phyloP scores from a whole-genome alignment of 2,329 filamentous ascomycete genomes.

The Sordariomycetes sp. region DNA sequence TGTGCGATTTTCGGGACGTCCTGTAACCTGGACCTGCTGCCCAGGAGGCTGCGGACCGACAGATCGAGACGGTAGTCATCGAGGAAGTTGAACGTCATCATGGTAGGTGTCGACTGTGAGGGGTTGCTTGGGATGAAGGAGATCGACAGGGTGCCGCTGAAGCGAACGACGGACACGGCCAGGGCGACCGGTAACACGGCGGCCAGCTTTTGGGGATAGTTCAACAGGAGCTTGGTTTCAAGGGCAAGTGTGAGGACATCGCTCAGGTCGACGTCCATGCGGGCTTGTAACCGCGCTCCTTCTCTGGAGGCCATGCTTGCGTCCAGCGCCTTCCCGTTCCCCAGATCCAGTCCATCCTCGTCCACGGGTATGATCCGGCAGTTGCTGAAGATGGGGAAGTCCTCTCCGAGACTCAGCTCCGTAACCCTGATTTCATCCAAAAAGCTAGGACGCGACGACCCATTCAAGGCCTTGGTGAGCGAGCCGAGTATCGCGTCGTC shows the following conservation, averaged over 20 bases:
- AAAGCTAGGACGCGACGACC: slow-evolving; percentile 76
- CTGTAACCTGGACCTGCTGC: slow-evolving; percentile 65
- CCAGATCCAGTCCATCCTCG: slow-evolving; percentile 55
- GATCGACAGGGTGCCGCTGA: slow-evolving; percentile 87
- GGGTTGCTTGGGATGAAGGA: slow-evolving; percentile 76
- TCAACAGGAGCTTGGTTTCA: slow-evolving; percentile 86
- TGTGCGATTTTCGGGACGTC: slow-evolving; percentile 85
- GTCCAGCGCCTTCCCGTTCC: slow-evolving; percentile 34
- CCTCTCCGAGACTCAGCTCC: slow-evolving; percentile 86
- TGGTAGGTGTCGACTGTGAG: slow-evolving; percentile 61
- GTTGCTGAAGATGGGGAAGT: slow-evolving; percentile 98
- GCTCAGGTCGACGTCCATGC: slow-evolving; percentile 94
- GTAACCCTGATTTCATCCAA: slow-evolving; percentile 89
- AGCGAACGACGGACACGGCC: slow-evolving; percentile 81
- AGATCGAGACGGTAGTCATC: slow-evolving; percentile 80
- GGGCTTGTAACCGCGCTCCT: slow-evolving; percentile 72
- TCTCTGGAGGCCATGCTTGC: slow-evolving; percentile 37
- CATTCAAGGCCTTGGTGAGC: slow-evolving; percentile 75
- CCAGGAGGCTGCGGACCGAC: slow-evolving; percentile 66
- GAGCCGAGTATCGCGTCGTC: slow-evolving; percentile 82
- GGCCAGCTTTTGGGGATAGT: slow-evolving; percentile 82
- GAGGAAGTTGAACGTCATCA: slow-evolving; percentile 87
- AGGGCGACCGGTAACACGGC: slow-evolving; percentile 86
- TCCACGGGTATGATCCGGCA: slow-evolving; percentile 88
- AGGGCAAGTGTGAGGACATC: slow-evolving; percentile 92